Evolutionary conservation across 139 green algal species (phyloP).

Genomic region (Deuterostichococcus epilithicus): DNA sequence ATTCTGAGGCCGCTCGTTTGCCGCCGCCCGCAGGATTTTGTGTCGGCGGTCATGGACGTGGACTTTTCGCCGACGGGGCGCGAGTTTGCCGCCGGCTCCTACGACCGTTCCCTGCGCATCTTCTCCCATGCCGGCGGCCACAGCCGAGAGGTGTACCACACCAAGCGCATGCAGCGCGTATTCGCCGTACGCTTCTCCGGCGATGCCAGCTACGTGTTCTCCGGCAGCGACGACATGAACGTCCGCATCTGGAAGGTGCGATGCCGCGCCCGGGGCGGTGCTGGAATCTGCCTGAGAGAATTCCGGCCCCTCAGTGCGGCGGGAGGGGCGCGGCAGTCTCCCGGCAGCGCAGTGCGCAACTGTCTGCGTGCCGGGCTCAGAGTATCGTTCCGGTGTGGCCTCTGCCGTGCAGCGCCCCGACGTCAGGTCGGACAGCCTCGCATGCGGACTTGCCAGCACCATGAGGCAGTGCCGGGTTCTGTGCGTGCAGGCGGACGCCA

Average conservation of each 20-base stretch:
- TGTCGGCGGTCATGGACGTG: slow-evolving; percentile 94
- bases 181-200: slow-evolving; percentile 82
- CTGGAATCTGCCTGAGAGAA: too few relatives aligned
- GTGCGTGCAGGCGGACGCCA: slow-evolving; percentile 68
- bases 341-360: too few relatives aligned
- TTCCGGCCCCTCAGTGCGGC: too few relatives aligned
- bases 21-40: slow-evolving; percentile 89
- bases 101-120: slow-evolving; percentile 93
- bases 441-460: too few relatives aligned
- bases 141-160: slow-evolving; percentile 86
- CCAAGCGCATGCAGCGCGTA: slow-evolving; percentile 96
- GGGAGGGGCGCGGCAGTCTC: too few relatives aligned
- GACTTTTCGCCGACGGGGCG: slow-evolving; percentile 95
- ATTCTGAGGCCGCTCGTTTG: too few relatives aligned
- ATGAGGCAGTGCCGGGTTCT: too few relatives aligned
- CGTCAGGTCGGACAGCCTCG: too few relatives aligned
- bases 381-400: too few relatives aligned
- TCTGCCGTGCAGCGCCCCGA: too few relatives aligned
- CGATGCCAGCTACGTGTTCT: slow-evolving; percentile 93
- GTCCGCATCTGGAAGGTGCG: slow-evolving; percentile 54
- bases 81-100: slow-evolving; percentile 95
- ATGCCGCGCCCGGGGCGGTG: too few relatives aligned
- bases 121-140: slow-evolving; percentile 85
- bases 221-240: slow-evolving; percentile 71
- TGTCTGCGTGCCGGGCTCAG: too few relatives aligned